Conservation (phyloP, 305 asterid genomes). For the Solanum chacoense region DNA sequence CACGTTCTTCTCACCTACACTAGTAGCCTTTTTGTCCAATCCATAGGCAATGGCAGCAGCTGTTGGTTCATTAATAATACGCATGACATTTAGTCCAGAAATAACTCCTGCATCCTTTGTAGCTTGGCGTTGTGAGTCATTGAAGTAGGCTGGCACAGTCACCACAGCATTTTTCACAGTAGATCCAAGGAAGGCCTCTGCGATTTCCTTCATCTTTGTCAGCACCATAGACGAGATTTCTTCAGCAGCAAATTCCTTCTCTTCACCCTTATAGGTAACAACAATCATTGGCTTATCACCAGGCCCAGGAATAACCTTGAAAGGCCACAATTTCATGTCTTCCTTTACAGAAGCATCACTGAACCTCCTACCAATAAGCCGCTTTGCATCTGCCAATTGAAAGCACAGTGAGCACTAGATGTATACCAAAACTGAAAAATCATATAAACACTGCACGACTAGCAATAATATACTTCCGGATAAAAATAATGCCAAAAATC, state of each 20-base stretch:
- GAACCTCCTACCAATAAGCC: slow-evolving; percentile 28
- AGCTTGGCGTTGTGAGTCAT: slow-evolving; percentile 77
- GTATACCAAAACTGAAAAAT: background rate
- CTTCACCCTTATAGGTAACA: slow-evolving; percentile 24
- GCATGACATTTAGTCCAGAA: slow-evolving; percentile 73
- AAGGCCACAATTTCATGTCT: slow-evolving; percentile 27
- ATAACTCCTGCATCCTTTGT: slow-evolving; percentile 76
- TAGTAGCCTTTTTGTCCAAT: slow-evolving; percentile 66
- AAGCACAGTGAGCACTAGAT: background rate
- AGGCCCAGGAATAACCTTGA: slow-evolving; percentile 22
- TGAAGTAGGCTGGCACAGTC: slow-evolving; percentile 69
- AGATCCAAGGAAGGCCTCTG: slow-evolving; percentile 63
- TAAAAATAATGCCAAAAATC: background rate
- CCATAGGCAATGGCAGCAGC: slow-evolving; percentile 87
- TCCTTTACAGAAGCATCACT: slow-evolving; percentile 21
- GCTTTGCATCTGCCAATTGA: slow-evolving; percentile 16
- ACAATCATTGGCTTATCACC: slow-evolving; percentile 31
- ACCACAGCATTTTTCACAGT: slow-evolving; percentile 65
- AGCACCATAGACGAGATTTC: slow-evolving; percentile 31
- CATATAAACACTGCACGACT: background rate
- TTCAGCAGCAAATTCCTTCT: slow-evolving; percentile 24
- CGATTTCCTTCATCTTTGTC: slow-evolving; percentile 66
- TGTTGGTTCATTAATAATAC: slow-evolving; percentile 70
- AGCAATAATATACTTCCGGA: background rate
- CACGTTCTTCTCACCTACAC: slow-evolving; percentile 66